Base-by-base conservation (phyloP, 495 filamentous ascomycete species). In the Xylaria telfairii region DNA sequence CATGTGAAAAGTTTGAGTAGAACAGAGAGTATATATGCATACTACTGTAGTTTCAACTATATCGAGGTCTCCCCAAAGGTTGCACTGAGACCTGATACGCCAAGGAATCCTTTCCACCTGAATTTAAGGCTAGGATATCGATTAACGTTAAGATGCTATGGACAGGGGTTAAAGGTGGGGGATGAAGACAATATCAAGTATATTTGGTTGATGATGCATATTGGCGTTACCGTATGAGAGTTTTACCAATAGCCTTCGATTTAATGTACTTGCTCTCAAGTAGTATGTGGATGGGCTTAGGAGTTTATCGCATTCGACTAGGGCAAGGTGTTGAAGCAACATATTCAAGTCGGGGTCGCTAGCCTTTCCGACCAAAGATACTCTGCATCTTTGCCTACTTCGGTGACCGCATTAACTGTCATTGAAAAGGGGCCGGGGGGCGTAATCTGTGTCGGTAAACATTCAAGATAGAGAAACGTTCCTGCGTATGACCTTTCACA, bases 31-130 rank as follows among this genome's bases (percentile, higher is more conserved):
- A n/a, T n/a, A n/a, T n/a, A n/a, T n/a, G n/a, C n/a, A n/a, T n/a
- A n/a, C n/a, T n/a, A n/a, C n/a, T n/a, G 4, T 24, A 34, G 49
- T 66, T 66, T 54, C 32, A 54, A 26, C 42, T 30, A 41, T 41
- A 56, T 39, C 6, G 13, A 54, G 34, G 37, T 49, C 44, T 30
- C 41, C 47, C 19, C 13, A 56, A 56, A 9, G 34, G 65, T 67
- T 67, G 39, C 65, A 57, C 4, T 44, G 37, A 54, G 5, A 68
- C 65, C 65, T 68, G 65, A 68, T 60, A 60, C 65, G 65, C 65
- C 65, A 68, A 68, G 65, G 8, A 59, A 68, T 68, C 65, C 65
- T 68, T 51, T 15, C 21, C 17, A 68, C 65, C 53, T 44, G 39
- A 49, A 32, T 32, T 37, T 37, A 7, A 49, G 21, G 49, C 34